Evolutionary conservation across 371 early-diverging fungal genomes (phyloP), one percentile per base, ranked within the genome.

Genomic region (Mortierella sp.): DNA sequence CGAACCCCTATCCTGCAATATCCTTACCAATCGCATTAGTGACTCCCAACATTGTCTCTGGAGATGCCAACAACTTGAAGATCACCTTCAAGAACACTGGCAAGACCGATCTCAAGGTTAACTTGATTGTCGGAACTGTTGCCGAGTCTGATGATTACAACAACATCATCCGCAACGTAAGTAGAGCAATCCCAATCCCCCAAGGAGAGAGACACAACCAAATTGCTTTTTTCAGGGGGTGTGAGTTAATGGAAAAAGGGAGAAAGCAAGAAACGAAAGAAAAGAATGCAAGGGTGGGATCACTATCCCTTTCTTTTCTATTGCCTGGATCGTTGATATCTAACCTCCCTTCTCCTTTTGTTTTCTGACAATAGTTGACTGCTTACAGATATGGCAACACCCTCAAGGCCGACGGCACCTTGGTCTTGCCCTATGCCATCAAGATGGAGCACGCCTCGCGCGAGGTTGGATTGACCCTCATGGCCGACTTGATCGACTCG

Each of bases 51-150:
- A 74, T 86, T 19, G 73, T 86, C 78, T 80, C 80, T 65, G 86
- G 86, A 68, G 86, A 86, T 65, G 26, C 86, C 73, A 86, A 86
- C 86, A 77, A 77, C 75, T 38, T 86, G 76, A 79, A 82, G 73
- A 75, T 86, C 70, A 80, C 80, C 73, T 80, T 86, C 78, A 77
- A 77, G 58, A 86, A 82, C 80, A 65, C 82, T 54, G 86, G 80
- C 80, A 81, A 86, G 82, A 77, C 82, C 19, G 86, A 86, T 47
- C 79, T 81, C 80, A 86, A 86, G 79, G 86, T 86, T 63, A 80
- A 82, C 72, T 54, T 86, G 68, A 82, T 86, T 52, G 63, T 82
- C 26, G 86, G 86, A 48, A 70, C 78, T 47, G 68, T 86, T 45
- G 77, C 76, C 47, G 86, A 86, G 75, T 34, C 58, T 26, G 60